Base-by-base conservation (phyloP, 805 yeast species). In the Clavispora asparagi region DNA sequence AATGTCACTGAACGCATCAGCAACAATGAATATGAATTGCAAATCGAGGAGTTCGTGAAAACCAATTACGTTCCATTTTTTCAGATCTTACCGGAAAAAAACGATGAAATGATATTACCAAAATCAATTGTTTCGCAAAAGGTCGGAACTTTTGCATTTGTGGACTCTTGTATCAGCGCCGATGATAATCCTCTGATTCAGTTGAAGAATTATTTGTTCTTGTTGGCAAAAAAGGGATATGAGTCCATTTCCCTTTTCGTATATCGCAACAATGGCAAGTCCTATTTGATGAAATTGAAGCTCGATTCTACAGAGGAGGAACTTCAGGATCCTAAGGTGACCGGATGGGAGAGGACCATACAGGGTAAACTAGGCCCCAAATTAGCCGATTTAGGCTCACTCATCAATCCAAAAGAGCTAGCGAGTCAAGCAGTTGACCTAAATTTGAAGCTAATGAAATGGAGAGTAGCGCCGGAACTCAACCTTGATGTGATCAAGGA, bases 341-440 rank as follows among this genome's bases (percentile, higher is more conserved):
- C 83, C 3, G 99, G 99, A 0, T 94, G 99, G 99, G 98, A 92
- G 58, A 77, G 94, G 50, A 87, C 89, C 26, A 65, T 74, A 7
- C 77, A 73, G 37, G 89, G 87, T 1, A 84, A 83, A 55, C 68
- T 91, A 12, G 83, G 85, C 0, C 97, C 98, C 1, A 88, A 89
- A 58, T 54, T 84, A 17, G 90, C 95, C 0, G 94, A 95, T 61
- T 64, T 94, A 45, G 90, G 94, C 1, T 67, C 89, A 0, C 69
- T 94, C 39, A 80, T 92, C 32, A 83, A 92, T 61, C 99, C 99
- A 0, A 52, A 73, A 11, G 83, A 85, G 52, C 70, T 94, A 19
- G 92, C 97, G 0, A 87, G 85, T 49, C 98, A 95, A 64, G 92
- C 97, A 0, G 91, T 90, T 6, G 97, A 91, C 62, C 74, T 94